Percentiles rank a stretch among this genome's conserved stretches.
These are phyloP conservation scores for Wickerhamomyces bovis DNA, from an alignment of 805 yeast genomes.

Conservation along the genomic window DNA sequence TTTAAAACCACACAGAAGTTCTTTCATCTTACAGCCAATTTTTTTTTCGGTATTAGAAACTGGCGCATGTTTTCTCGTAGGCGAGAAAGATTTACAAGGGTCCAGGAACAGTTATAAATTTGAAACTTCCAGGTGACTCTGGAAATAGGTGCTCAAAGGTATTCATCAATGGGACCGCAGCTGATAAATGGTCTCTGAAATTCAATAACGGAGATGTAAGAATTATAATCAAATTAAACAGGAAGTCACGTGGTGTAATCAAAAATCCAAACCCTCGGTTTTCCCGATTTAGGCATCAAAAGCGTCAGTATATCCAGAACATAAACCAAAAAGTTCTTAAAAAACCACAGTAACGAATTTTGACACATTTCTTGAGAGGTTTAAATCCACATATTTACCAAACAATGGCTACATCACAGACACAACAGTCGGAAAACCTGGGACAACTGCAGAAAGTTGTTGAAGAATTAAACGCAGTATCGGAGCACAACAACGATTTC, in stretches of 20 bases:
- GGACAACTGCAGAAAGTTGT: slow-evolving; percentile 13
- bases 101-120: too few relatives aligned
- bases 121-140: too few relatives aligned
- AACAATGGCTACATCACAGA: slow-evolving; percentile 1
- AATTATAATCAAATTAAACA: too few relatives aligned
- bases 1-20: too few relatives aligned
- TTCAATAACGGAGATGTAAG: too few relatives aligned
- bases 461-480: slow-evolving; percentile 5
- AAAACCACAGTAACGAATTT: not conserved
- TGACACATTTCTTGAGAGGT: too few relatives aligned
- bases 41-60: not conserved
- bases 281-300: not conserved
- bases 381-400: too few relatives aligned
- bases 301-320: too few relatives aligned
- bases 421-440: slow-evolving; percentile 21
- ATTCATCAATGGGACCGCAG: too few relatives aligned
- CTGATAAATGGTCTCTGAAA: too few relatives aligned
- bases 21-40: not conserved
- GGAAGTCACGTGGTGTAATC: not conserved
- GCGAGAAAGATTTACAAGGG: too few relatives aligned
- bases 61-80: not conserved
- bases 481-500: slow-evolving; percentile 2
- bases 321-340: not conserved
- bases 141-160: too few relatives aligned
- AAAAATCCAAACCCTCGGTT: not conserved